Percentiles rank a stretch among this genome's conserved stretches.
phyloP scores from a whole-genome alignment of 306 rosid species.

The Phaseolus lunatus region DNA sequence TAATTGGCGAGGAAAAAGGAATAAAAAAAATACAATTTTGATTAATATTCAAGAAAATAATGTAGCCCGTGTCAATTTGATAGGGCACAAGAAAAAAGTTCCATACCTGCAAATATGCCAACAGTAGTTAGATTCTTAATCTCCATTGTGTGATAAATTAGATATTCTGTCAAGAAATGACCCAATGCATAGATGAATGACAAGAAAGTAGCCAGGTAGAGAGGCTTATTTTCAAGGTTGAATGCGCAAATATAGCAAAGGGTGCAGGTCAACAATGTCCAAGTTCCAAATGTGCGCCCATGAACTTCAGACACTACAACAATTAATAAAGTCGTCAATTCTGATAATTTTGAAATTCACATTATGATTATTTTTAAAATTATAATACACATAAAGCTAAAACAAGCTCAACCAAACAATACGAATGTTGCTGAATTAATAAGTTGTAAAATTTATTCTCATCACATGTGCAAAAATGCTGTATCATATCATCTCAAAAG shows the following conservation, averaged over 20 bases:
- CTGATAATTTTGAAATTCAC: constrained; percentile 31
- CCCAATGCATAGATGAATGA: constrained; percentile 91
- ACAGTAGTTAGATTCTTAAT: constrained; percentile 77
- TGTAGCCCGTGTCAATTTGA: constrained; percentile 29
- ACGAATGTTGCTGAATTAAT: constrained; percentile 2
- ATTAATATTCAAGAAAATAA: constrained; percentile 29
- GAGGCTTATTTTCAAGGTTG: constrained; percentile 90
- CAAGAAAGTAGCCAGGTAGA: constrained; percentile 79
- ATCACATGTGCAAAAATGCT: neutral
- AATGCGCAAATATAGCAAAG: constrained; percentile 93
- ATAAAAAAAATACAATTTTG: neutral
- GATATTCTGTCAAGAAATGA: constrained; percentile 86
- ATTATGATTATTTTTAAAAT: constrained; percentile 18
- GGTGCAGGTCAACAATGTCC: constrained; percentile 94
- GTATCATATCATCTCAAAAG: neutral
- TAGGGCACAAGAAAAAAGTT: constrained; percentile 26
- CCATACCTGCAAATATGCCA: constrained; percentile 86
- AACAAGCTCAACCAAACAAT: constrained; percentile 40
- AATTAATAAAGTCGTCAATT: constrained; percentile 36
- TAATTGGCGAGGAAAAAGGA: neutral
- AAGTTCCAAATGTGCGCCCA: constrained; percentile 93
- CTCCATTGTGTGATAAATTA: constrained; percentile 81
- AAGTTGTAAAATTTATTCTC: neutral
- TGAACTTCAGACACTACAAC: constrained; percentile 90
- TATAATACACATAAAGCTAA: constrained; percentile 9